A percentile compares a stretch with the other conserved stretches of the same genome.
phyloP scores from a whole-genome alignment of 306 rosid species.

The Hippophae rhamnoides region DNA sequence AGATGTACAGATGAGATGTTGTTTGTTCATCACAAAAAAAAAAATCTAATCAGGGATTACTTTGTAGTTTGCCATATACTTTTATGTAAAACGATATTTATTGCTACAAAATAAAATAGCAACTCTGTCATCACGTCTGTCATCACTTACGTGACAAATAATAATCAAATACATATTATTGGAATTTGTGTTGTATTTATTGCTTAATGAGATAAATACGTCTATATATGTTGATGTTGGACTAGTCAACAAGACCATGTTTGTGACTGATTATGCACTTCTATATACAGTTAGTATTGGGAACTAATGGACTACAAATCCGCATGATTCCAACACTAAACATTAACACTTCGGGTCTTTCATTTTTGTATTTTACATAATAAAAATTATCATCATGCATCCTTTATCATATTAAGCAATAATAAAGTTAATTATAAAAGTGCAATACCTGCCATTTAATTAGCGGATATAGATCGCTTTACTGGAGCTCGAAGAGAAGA shows the following conservation, averaged over 20 bases:
- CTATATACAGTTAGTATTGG: no score
- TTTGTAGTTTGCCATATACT: neutral
- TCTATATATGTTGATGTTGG: no score
- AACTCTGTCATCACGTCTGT: no score
- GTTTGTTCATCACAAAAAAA: conserved; percentile 17
- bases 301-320: no score
- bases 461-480: conserved; percentile 27
- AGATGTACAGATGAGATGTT: conserved; percentile 22
- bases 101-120: no score
- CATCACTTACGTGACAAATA: no score
- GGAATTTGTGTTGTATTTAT: no score
- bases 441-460: conserved; percentile 4
- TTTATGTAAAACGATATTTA: neutral
- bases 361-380: neutral
- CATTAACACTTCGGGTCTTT: neutral
- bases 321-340: no score
- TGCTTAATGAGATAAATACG: no score
- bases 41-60: conserved; percentile 7
- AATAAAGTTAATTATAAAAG: neutral
- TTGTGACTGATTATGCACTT: no score
- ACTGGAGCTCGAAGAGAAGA: conserved; percentile 66
- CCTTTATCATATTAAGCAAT: neutral
- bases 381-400: neutral
- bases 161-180: no score
- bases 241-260: no score